A percentile compares a stretch with the other conserved stretches of the same genome.
phyloP scores from a whole-genome alignment of 176 grass and related monocot species.

The Metroxylon sagu region DNA sequence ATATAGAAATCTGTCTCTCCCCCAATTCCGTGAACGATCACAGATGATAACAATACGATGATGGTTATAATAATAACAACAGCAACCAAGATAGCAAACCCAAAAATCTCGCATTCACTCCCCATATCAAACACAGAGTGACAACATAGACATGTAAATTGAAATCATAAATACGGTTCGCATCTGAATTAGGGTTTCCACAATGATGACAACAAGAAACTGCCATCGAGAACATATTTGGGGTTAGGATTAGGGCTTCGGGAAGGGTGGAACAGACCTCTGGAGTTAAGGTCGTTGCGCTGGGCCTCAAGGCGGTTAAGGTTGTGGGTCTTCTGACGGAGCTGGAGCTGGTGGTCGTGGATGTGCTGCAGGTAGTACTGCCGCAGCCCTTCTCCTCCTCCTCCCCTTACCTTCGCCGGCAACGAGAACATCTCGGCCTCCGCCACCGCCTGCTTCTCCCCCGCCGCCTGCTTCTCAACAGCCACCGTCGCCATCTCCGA shows the following conservation, averaged over 20 bases:
- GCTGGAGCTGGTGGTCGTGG: slow-evolving; percentile 90
- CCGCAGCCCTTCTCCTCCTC: slow-evolving; percentile 66
- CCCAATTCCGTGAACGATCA: no score
- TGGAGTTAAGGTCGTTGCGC: slow-evolving; percentile 96
- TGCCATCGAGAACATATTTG: no score
- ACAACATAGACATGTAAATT: no score
- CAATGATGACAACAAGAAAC: no score
- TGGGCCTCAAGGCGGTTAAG: slow-evolving; percentile 95
- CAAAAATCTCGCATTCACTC: no score
- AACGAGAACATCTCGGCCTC: slow-evolving; percentile 16
- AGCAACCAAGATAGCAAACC: no score
- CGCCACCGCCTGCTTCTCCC: slow-evolving; percentile 6
- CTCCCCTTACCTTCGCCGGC: slow-evolving; percentile 11
- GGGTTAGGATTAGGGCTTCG: neutral
- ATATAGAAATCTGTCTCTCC: no score
- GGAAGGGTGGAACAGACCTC: slow-evolving; percentile 27
- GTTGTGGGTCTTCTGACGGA: slow-evolving; percentile 89
- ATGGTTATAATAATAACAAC: no score
- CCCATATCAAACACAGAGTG: no score
- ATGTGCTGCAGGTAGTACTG: slow-evolving; percentile 98
- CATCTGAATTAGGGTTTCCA: no score
- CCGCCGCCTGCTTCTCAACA: slow-evolving; percentile 27
- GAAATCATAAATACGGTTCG: no score
- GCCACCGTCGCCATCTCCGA: slow-evolving; percentile 71
- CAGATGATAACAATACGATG: no score